Conservation (phyloP, 2,329 filamentous ascomycete species). For the Claviceps arundinis region DNA sequence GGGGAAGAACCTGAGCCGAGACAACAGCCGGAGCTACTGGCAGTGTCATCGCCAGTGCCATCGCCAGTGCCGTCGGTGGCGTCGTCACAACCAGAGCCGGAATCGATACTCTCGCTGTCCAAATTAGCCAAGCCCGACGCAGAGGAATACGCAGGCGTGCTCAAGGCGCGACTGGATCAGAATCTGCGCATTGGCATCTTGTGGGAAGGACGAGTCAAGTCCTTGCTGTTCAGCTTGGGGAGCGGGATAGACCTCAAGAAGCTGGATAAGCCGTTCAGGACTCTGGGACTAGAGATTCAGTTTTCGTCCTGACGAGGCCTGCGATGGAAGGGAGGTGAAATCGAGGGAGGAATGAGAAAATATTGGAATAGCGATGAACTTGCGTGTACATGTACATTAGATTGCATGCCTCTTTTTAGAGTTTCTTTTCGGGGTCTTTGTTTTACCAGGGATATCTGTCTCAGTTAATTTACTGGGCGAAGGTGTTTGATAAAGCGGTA, state of each 20-base stretch:
- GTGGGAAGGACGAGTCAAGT: conserved; percentile 90
- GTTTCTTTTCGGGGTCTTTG: too few species aligned
- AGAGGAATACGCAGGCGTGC: conserved; percentile 66
- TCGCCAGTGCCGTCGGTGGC: neutral
- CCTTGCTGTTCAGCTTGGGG: conserved; percentile 81
- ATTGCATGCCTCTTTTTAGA: too few species aligned
- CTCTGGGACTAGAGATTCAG: conserved; percentile 65
- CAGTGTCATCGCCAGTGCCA: neutral
- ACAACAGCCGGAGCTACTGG: neutral
- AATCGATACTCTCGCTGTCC: conserved; percentile 3
- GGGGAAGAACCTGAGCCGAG: conserved; percentile 18
- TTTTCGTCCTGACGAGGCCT: conserved; percentile 54
- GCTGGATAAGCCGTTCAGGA: conserved; percentile 63
- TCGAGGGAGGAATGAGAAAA: neutral
- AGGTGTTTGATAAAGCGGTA: too few species aligned
- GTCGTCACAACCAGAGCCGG: neutral
- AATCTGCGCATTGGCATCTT: conserved; percentile 72
- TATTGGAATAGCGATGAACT: neutral
- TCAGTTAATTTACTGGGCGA: too few species aligned
- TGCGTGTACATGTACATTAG: too few species aligned
- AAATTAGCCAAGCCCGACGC: conserved; percentile 25
- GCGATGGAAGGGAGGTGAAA: neutral
- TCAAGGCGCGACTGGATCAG: conserved; percentile 85
- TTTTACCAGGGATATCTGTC: too few species aligned
- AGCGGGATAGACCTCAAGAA: conserved; percentile 70